Evolutionary conservation across 257 asterid species (phyloP), one percentile per base, ranked within the genome.

Genomic region (Craterostigma plantagineum): DNA sequence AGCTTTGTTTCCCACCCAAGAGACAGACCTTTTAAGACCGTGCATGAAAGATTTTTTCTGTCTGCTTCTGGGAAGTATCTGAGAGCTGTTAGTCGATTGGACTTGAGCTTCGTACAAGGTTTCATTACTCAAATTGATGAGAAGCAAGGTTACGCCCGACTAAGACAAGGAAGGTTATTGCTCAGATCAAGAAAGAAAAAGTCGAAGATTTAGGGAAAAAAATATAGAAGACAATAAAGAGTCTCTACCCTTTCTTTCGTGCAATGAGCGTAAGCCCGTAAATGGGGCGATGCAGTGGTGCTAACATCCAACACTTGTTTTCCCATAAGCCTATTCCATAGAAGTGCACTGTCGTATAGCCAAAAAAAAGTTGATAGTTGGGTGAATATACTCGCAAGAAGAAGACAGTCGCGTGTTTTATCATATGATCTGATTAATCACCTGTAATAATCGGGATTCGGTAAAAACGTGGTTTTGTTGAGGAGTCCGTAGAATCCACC

Each of bases 381-480:
- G 2, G 6, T 23, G 2, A 23, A 23, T 23, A 23, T 6, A 2
- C 30, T 2, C 30, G n/a, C n/a, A n/a, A n/a, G n/a, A 23, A 23
- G 30, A 6, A 23, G 30, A 23, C 30, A 23, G 30, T 23, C 30
- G 6, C 30, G 6, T 6, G 30, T 23, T 23, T 23, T n/a, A n/a
- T n/a, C n/a, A n/a, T 23, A 23, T 23, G 6, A 23, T 23, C 30
- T 23, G 30, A 23, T 23, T 23, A 23, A 41, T 27, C 49, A 66
- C 98, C 98, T 82, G 73, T 82, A 90, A 60, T 79, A 90, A 65
- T 90, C 98, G 30, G 98, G 98, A 58, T 76, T 79, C 1, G 95
- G 99, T 46, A 65, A 48, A 48, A 72, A 72, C 0, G 99, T 79
- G 16, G 63, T 53, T 42, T 51, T 58, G 62, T 90, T 71, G 36